Percentiles rank a stretch among this genome's conserved stretches.
Conservation (phyloP, 805 yeast genomes). For the Candida nonsorbophila region DNA sequence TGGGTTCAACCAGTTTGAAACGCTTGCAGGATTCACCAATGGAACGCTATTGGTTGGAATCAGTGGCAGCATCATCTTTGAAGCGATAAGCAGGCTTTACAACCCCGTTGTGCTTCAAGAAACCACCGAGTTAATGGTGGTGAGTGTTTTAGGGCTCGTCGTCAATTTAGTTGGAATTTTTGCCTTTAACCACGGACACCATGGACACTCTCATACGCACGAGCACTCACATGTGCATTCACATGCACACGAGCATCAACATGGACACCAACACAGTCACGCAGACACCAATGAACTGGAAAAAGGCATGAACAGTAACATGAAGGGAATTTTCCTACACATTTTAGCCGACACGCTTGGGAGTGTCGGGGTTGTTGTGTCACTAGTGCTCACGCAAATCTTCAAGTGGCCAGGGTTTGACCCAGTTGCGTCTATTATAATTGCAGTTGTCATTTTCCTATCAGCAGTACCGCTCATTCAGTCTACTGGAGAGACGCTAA, state of each 20-base stretch:
- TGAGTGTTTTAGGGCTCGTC: constrained; percentile 74
- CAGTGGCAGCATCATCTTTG: constrained; percentile 80
- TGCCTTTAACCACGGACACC: constrained; percentile 86
- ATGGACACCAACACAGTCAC: constrained; percentile 4
- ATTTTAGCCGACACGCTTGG: constrained; percentile 95
- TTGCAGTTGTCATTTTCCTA: constrained; percentile 71
- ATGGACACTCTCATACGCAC: constrained; percentile 31
- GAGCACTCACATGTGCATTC: constrained; percentile 38
- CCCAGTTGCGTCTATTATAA: constrained; percentile 85
- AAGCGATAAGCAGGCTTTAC: constrained; percentile 75
- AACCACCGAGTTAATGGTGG: constrained; percentile 80
- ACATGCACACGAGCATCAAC: constrained; percentile 14
- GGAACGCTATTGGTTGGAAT: constrained; percentile 86
- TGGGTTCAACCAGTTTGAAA: constrained; percentile 80
- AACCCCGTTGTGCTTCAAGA: constrained; percentile 74
- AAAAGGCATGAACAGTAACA: constrained; percentile 49
- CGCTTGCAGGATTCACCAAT: constrained; percentile 92
- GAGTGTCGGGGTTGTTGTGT: constrained; percentile 92
- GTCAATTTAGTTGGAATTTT: constrained; percentile 91
- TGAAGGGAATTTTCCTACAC: constrained; percentile 92
- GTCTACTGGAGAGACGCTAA: constrained; percentile 70
- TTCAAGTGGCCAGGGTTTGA: constrained; percentile 76
- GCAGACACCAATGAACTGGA: constrained; percentile 1
- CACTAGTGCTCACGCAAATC: constrained; percentile 70
- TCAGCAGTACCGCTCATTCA: constrained; percentile 82